Evolutionary conservation across 495 filamentous ascomycete genomes (phyloP).

Genomic region (Podospora pseudocomata): DNA sequence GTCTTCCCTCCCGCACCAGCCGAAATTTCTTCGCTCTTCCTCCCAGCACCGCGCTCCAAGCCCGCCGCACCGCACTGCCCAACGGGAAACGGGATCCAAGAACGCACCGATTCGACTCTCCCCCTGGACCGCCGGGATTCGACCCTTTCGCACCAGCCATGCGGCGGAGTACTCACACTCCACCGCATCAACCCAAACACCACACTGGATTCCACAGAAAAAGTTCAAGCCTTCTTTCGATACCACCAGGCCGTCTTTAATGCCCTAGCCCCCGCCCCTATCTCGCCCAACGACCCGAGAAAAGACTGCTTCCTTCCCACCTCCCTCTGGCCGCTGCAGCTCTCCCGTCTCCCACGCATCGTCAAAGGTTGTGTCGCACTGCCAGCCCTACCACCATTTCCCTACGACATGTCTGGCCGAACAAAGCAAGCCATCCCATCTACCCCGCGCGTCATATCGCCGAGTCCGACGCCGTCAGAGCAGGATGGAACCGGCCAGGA

Average conservation of each 20-base stretch:
- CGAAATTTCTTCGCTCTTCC: constrained; percentile 25
- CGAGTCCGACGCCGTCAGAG: constrained; percentile 62
- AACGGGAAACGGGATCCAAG: not conserved
- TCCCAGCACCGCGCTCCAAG: constrained; percentile 10
- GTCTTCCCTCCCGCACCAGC: constrained; percentile 22
- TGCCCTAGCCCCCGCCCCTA: constrained; percentile 29
- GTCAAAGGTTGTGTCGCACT: constrained; percentile 49
- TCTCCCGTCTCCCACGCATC: constrained; percentile 44
- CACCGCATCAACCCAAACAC: constrained; percentile 25
- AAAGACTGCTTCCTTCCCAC: constrained; percentile 46
- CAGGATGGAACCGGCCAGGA: constrained; percentile 41
- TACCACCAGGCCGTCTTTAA: constrained; percentile 21
- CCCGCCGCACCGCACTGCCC: constrained; percentile 1
- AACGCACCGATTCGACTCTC: constrained; percentile 6
- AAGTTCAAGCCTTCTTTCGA: constrained; percentile 22
- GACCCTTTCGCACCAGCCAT: constrained; percentile 26
- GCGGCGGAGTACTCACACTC: constrained; percentile 39
- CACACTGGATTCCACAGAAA: constrained; percentile 47
- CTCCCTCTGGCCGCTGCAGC: constrained; percentile 43
- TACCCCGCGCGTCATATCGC: constrained; percentile 59
- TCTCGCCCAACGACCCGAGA: constrained; percentile 30
- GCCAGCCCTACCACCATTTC: constrained; percentile 46
- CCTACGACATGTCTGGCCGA: constrained; percentile 40
- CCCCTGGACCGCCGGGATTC: constrained; percentile 6
- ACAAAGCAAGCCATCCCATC: constrained; percentile 14